phyloP scores from a whole-genome alignment of 139 green algal species.

The Closterium sp. region DNA sequence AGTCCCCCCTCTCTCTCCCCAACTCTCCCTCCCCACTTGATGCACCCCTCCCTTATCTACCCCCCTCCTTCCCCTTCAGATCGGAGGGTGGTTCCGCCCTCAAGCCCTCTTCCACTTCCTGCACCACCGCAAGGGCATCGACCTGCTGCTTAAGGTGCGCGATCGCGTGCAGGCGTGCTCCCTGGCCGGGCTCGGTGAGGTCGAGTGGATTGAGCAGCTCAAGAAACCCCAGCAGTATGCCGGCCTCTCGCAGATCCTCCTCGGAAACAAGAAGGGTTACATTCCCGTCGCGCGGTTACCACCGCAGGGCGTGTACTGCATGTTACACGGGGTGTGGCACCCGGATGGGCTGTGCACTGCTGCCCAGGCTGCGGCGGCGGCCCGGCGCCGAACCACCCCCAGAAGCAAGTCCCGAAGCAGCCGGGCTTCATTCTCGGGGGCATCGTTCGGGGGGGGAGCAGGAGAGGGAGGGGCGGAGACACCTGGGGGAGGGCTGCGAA shows the following conservation, averaged over 20 bases:
- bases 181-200: background rate
- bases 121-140: background rate
- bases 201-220: background rate
- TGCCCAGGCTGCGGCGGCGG: background rate
- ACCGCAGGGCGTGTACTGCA: background rate
- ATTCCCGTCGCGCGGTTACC: background rate
- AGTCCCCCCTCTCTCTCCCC: background rate
- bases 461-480: background rate
- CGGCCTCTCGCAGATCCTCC: background rate
- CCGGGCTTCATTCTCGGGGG: background rate
- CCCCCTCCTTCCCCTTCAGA: background rate
- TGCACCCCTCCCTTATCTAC: background rate
- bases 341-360: background rate
- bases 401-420: background rate
- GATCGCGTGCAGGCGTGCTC: background rate
- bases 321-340: background rate
- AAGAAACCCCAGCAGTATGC: background rate
- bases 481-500: background rate
- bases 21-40: background rate
- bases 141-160: background rate
- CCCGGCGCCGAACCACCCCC: background rate
- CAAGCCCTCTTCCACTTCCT: background rate
- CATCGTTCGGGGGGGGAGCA: background rate
- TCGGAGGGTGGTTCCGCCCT: background rate
- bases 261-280: background rate